Evolutionary conservation across 2,329 filamentous ascomycete genomes (phyloP), one percentile per base, ranked within the genome.

Genomic region (Chaetomium globosum): DNA sequence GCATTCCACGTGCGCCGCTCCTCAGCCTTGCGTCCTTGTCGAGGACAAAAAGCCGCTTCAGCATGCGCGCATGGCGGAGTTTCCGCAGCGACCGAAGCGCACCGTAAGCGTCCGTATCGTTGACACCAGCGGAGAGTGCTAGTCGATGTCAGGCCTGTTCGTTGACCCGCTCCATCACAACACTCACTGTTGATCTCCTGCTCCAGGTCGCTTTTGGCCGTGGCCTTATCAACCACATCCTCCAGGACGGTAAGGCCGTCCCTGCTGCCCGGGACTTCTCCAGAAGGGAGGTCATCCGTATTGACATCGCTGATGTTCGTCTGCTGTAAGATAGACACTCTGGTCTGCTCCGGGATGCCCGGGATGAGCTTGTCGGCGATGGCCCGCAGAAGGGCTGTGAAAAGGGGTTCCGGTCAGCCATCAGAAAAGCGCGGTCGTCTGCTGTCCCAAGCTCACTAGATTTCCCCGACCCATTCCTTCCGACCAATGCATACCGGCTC

Each of bases 401-500:
- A 39, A 13, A 9, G 33, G 7, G 13, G 26, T 36, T 19, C 21
- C 21, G 21, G 31, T 39, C 13, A 33, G 39, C 13, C 31, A 8
- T 39, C 1, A 9, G 13, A 19, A 19, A 31, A 8, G 12, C 26
- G 13, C 8, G 5, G 16, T 10, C 13, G 2, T 43, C 7, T 36
- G 12, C 12, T 54, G 53, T 13, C 26, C 10, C 43, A 26, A 16
- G 48, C 82, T 75, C 76, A 89, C 87, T 94, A 4, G 90, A 93
- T 74, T 96, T 96, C 6, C 92, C 92, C 1, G 88, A 89, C 0
- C 92, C 92, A 76, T 96, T 96, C 7, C 90, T 83, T 0, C 92
- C 92, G 23, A 94, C 81, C 1, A 96, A 80, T 0, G 91, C 91
- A 80, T 96, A 96, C 67, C 90, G 83, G 54, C 87, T 82, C 0